Evolutionary conservation across 768 basidiomycete species (phyloP).

Genomic region (Agrocybe chaxingu): DNA sequence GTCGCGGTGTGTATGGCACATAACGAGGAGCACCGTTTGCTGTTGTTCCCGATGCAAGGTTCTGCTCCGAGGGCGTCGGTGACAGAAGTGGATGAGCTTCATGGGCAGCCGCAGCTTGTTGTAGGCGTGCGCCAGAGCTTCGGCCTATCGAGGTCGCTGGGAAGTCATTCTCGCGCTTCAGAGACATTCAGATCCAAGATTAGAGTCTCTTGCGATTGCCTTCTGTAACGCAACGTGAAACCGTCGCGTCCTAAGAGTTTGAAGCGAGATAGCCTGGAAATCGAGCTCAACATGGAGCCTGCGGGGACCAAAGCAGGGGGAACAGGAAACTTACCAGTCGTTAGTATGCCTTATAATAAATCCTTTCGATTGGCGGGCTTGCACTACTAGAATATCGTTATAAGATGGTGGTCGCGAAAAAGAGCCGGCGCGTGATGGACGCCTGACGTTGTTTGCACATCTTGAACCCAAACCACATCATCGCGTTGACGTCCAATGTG

Average conservation of each 20-base stretch:
- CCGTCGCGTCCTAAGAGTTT: neutral
- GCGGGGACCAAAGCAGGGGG: too few species aligned
- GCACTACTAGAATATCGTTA: neutral
- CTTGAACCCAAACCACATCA: neutral
- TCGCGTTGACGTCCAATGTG: neutral
- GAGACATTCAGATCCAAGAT: constrained; percentile 23
- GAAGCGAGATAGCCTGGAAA: too few species aligned
- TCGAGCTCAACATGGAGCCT: too few species aligned
- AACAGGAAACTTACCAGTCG: neutral
- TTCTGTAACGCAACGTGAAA: neutral
- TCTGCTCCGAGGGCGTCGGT: constrained; percentile 28
- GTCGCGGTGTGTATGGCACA: constrained; percentile 75
- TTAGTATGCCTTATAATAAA: neutral
- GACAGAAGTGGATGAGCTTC: constrained; percentile 73
- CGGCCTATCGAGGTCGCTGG: constrained; percentile 57
- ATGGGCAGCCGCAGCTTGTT: constrained; percentile 38
- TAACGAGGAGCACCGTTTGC: constrained; percentile 44
- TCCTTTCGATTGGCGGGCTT: neutral
- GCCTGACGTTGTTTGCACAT: neutral
- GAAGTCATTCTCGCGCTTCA: constrained; percentile 34
- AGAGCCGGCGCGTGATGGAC: neutral
- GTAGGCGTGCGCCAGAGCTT: constrained; percentile 38
- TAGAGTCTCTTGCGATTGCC: too few species aligned
- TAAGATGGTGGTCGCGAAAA: neutral
- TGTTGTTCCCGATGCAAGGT: constrained; percentile 6